Base-by-base conservation (phyloP, 345 rosid genomes). In the Adansonia digitata region DNA sequence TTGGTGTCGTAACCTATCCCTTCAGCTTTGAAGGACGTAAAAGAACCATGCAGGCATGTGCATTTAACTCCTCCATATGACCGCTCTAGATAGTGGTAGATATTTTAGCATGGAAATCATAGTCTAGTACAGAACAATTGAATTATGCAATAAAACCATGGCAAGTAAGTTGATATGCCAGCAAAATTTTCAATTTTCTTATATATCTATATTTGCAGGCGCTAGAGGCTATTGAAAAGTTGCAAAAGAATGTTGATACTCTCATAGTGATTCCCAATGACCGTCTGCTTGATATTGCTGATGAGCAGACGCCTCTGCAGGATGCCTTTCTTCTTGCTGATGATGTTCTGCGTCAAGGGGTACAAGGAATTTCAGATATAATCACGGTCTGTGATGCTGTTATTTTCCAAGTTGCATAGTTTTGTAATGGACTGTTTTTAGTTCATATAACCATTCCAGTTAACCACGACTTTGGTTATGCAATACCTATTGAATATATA, bases 21-120 rank as follows among this genome's bases (percentile, higher is more conserved):
- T 92, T 94, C 83, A 94, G 98, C 82, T 94, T 94, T 73, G 98
- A 94, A 84, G 98, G 98, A 46, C 97, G 97, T 69, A 92, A 92
- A 86, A 84, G 98, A 83, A 90, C 98, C 46, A 14, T 85, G 81
- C 98, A 94, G 94, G 98, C 81, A 75, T 34, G 83, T 80, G 74
- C 63, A 35, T 20, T 20, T 34, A 31, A 39, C 12, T 12, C 31
- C 51, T 66, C 63, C 15, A 57, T 12, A 40, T 39, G 1, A n/a
- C 9, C 9, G 14, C 48, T 42, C 31, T 55, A 55, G 10, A 24
- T 24, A 55, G 2, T 9, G 14, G 60, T 5, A 22, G 34, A 56
- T 26, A 3, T 55, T 55, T 24, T 57, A 26, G 7, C 12, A 18
- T 46, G n/a, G n/a, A n/a, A n/a, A n/a, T n/a, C n/a, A n/a, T n/a